Base-by-base conservation (phyloP, 441 rosid species). In the Melastoma candidum region DNA sequence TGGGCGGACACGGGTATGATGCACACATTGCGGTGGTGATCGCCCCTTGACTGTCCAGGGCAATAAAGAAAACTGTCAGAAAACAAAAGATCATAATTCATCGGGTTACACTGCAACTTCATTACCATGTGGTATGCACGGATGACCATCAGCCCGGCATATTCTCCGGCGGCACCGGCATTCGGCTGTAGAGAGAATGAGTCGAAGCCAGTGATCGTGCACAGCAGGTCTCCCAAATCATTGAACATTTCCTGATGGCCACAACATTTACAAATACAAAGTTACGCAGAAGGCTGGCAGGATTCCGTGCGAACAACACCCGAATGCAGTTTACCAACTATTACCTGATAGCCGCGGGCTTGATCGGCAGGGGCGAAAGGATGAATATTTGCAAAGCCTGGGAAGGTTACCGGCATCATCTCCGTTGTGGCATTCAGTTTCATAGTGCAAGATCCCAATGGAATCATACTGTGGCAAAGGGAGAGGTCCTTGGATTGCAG, bases 131-230 rank as follows among this genome's bases (percentile, higher is more conserved):
- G 98, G 76, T 84, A 93, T 27, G 94, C 97, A 2, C 95, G 98
- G 68, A 93, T 93, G 64, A 86, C 98, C 98, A 93, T 93, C 48
- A 93, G 87, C 65, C 97, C 97, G 24, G 98, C 85, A 65, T 88
- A 93, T 74, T 88, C 98, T 10, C 98, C 98, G 61, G 98, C 77
- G 45, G 95, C 95, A 72, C 97, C 97, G 53, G 98, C 95, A 75
- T 93, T 93, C 26, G 98, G 98, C 81, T 93, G 98, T 75, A 93
- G 70, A 26, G 98, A 93, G 87, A 93, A 81, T 41, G 98, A 88
- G 68, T 93, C 93, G 58, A 93, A 93, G 41, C 98, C 98, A 54
- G 98, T 88, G 68, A 93, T 72, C 45, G 82, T 74, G 70, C 98
- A 86, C 67, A 92, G 65, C 24, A 82, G 75, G 3, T 85, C 78